A percentile compares a stretch with the other conserved stretches of the same genome.
phyloP scores from a whole-genome alignment of 306 rosid genomes.

The Vigna hirtella region DNA sequence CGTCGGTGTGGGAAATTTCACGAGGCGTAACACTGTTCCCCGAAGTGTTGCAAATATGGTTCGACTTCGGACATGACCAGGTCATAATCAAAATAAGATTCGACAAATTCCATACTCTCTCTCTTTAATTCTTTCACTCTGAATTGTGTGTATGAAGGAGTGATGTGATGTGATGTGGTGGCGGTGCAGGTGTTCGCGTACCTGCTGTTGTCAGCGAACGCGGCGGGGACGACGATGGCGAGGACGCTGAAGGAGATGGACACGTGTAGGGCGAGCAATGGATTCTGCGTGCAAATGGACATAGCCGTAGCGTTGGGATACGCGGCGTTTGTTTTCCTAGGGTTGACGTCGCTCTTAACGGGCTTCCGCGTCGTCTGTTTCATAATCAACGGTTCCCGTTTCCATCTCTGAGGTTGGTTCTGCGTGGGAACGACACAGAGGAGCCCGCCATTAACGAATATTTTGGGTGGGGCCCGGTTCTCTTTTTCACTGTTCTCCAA shows the following conservation, averaged over 20 bases:
- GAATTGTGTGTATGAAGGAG: background rate
- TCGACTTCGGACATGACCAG: constrained; percentile 99
- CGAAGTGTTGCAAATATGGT: constrained; percentile 91
- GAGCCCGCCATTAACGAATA: constrained; percentile 25
- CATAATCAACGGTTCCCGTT: constrained; percentile 89
- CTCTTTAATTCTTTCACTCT: background rate
- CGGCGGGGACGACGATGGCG: constrained; percentile 87
- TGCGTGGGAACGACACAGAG: constrained; percentile 36
- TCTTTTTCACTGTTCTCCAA: constrained; percentile 34
- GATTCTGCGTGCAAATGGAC: constrained; percentile 81
- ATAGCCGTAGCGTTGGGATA: constrained; percentile 78
- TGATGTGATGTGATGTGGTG: constrained; percentile 39
- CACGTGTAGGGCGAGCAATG: constrained; percentile 74
- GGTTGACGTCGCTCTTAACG: constrained; percentile 80
- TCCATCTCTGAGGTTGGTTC: constrained; percentile 55
- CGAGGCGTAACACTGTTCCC: constrained; percentile 84
- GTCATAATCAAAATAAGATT: constrained; percentile 41
- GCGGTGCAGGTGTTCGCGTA: constrained; percentile 83
- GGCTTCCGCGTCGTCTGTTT: constrained; percentile 90
- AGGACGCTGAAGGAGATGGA: constrained; percentile 57
- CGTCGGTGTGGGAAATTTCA: constrained; percentile 93
- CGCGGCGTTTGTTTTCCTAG: constrained; percentile 81
- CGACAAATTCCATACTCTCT: background rate
- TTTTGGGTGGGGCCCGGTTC: constrained; percentile 47
- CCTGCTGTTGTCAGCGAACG: constrained; percentile 80